Base-by-base conservation (phyloP, 495 filamentous ascomycete species). In the Podospora fimiseda region DNA sequence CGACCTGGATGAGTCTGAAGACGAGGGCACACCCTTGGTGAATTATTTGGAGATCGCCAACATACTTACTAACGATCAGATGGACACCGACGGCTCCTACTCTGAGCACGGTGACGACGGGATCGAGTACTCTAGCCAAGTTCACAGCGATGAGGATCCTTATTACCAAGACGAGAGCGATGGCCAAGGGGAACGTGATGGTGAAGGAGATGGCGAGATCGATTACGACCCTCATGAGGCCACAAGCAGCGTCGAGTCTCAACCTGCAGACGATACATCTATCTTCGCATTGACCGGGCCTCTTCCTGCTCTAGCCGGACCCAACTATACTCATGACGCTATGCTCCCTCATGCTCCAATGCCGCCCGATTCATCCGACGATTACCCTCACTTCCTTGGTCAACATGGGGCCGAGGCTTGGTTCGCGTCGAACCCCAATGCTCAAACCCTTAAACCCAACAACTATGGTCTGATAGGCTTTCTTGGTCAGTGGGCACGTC, bases 401-500 rank as follows among this genome's bases (percentile, higher is more conserved):
- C n/a, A n/a, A n/a, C n/a, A n/a, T n/a, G n/a, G n/a, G n/a, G n/a
- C 49, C 43, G 18, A 20, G 3, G 45, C 11, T 16, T 61, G 55
- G 52, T 50, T 56, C 6, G 55, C 54, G 33, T 46, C 50, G 9
- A 62, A 62, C 20, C 59, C 64, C 1, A 57, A 55, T 18, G 55
- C 61, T 8, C 42, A 50, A 36, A 66, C 53, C 6, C 59, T 67
- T 14, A 55, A 58, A 9, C 58, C 62, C 8, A 51, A 38, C 21
- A 71, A 71, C 53, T 46, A 56, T 27, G 49, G 59, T 51, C 46
- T 71, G 42, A 16, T 43, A 20, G 58, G 63, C 5, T 66, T 71
- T 46, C 51, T 71, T 14, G 55, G 54, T 44, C 40, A 52, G 41
- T 71, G 69, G 69, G 62, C 66, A 14, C 57, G 58, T 20, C 62